Evolutionary conservation across 768 basidiomycete species (phyloP).

Genomic region (Russula olivacea): DNA sequence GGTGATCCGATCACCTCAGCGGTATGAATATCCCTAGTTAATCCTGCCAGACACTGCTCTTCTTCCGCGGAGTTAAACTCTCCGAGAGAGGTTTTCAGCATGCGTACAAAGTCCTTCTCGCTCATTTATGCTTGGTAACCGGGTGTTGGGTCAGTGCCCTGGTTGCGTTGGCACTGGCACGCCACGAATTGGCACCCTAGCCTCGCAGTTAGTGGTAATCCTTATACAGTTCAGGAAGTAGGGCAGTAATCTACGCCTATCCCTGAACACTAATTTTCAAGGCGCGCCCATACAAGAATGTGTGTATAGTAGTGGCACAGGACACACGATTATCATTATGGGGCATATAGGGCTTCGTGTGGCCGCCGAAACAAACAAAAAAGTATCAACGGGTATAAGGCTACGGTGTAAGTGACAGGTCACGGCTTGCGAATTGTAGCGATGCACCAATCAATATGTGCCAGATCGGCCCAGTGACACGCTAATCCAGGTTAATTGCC

Average conservation of each 20-base stretch:
- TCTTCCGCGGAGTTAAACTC: slow-evolving; percentile 15
- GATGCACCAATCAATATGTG: slow-evolving; percentile 10
- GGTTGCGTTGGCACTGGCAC: slow-evolving; percentile 9
- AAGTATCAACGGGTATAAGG: not conserved
- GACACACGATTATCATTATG: not conserved
- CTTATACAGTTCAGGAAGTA: too few relatives aligned
- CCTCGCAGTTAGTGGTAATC: slow-evolving; percentile 6
- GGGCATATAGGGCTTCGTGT: not conserved
- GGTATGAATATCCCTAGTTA: not conserved
- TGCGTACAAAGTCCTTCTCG: not conserved
- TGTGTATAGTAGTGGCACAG: not conserved
- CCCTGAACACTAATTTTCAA: slow-evolving; percentile 10
- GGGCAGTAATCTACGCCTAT: not conserved
- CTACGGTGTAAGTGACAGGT: slow-evolving; percentile 5
- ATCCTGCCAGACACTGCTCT: not conserved
- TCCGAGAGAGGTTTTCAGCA: not conserved
- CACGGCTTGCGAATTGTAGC: not conserved
- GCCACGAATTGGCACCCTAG: not conserved
- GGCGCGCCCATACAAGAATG: not conserved
- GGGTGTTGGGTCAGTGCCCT: slow-evolving; percentile 4
- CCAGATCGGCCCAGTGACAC: slow-evolving; percentile 24
- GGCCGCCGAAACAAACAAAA: not conserved
- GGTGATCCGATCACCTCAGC: slow-evolving; percentile 18
- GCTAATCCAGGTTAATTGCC: slow-evolving; percentile 28
- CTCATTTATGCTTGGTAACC: not conserved